Evolutionary conservation across 225 moss, liverwort and hornwort species (phyloP).

Genomic region (Takakia lepidozioides): DNA sequence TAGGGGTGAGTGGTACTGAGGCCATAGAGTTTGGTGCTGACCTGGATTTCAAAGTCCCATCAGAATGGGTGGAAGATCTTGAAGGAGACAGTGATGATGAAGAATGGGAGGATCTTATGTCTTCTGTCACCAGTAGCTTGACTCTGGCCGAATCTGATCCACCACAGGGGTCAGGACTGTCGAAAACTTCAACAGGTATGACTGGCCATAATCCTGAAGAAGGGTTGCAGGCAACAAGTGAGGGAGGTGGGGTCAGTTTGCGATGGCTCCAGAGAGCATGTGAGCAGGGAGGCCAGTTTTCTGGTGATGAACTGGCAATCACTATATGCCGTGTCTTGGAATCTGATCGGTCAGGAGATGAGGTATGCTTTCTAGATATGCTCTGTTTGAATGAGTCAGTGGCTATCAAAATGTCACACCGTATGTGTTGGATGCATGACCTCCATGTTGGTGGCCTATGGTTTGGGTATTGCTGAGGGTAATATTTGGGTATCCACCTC

Average conservation of each 20-base stretch:
- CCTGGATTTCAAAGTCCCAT: conserved; percentile 64
- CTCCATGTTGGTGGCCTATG: too few species aligned
- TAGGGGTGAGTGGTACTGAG: conserved; percentile 11
- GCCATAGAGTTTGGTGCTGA: conserved; percentile 65
- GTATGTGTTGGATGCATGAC: too few species aligned
- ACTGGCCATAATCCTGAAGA: conserved; percentile 25
- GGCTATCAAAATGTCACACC: too few species aligned
- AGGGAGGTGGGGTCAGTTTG: conserved; percentile 47
- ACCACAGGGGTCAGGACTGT: conserved; percentile 5
- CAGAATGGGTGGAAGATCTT: conserved; percentile 28
- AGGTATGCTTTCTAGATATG: conserved; percentile 26
- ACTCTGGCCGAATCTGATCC: conserved; percentile 1
- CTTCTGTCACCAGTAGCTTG: conserved; percentile 8
- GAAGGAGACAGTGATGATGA: conserved; percentile 36
- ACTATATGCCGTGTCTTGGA: conserved; percentile 82
- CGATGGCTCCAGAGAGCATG: conserved; percentile 82
- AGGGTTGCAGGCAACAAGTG: conserved; percentile 32
- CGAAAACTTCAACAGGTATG: conserved; percentile 1
- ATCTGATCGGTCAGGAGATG: conserved; percentile 82
- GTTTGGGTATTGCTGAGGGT: too few species aligned
- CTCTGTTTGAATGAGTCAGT: too few species aligned
- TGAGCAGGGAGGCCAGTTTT: conserved; percentile 72
- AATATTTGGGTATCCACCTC: too few species aligned
- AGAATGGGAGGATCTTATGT: conserved; percentile 47
- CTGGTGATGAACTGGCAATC: conserved; percentile 88